These are phyloP conservation scores for Fomitopsis palustris DNA, from an alignment of 1,284 basidiomycete species.

Conservation along the genomic window DNA sequence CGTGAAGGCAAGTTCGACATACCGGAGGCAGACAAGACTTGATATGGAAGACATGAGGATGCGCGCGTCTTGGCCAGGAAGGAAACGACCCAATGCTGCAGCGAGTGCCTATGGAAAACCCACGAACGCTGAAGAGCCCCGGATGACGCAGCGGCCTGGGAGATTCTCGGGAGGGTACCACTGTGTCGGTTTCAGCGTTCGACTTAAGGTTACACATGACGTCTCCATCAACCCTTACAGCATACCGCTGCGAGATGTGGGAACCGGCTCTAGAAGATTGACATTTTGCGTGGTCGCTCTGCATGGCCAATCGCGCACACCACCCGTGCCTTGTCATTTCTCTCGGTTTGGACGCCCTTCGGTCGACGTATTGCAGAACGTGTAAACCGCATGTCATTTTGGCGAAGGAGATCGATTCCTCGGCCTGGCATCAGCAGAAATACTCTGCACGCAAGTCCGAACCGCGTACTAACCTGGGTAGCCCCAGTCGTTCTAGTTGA, in stretches of 20 bases:
- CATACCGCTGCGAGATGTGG: background rate
- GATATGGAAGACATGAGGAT: background rate
- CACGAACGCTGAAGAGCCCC: background rate
- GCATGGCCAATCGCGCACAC: background rate
- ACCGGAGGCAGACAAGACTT: background rate
- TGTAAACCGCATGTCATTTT: background rate
- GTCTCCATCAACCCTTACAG: slow-evolving; percentile 2
- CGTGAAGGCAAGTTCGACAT: slow-evolving; percentile 3
- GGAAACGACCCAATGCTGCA: slow-evolving; percentile 7
- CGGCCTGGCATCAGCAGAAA: background rate
- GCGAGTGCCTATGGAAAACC: background rate
- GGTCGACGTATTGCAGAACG: background rate
- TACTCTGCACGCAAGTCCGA: background rate
- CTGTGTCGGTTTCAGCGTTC: background rate
- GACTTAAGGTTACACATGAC: slow-evolving; percentile 7
- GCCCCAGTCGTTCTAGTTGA: background rate
- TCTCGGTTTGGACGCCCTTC: background rate
- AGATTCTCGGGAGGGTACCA: slow-evolving; percentile 4
- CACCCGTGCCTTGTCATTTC: background rate
- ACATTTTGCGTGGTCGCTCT: slow-evolving; percentile 8
- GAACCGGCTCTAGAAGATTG: slow-evolving; percentile 8
- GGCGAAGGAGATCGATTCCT: background rate
- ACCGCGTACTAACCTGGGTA: background rate
- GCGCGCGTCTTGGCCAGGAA: background rate
- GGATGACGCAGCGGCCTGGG: slow-evolving; percentile 7